Conservation (phyloP, 1,284 basidiomycete genomes). For the Thecaphora thlaspeos region DNA sequence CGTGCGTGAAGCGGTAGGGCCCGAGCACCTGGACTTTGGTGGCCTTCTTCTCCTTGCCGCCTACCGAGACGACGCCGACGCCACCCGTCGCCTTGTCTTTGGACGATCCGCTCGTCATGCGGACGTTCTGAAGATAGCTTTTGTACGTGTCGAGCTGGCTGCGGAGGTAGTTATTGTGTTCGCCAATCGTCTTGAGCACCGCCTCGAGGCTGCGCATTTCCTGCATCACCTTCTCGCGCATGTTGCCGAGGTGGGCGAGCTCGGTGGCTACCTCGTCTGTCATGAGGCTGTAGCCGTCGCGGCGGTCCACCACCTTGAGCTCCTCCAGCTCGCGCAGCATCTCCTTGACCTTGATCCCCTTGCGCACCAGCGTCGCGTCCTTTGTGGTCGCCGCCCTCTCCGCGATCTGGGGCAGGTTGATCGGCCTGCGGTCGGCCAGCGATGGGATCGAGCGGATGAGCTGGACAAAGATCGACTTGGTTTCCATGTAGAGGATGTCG, state of each 20-base stretch:
- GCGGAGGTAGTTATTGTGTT: slow-evolving; percentile 96
- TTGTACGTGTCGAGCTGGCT: slow-evolving; percentile 98
- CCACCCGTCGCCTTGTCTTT: slow-evolving; percentile 66
- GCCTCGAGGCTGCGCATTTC: slow-evolving; percentile 90
- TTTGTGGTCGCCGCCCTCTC: slow-evolving; percentile 95
- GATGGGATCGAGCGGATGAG: slow-evolving; percentile 87
- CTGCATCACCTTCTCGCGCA: slow-evolving; percentile 88
- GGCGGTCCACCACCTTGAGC: slow-evolving; percentile 76
- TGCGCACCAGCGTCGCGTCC: slow-evolving; percentile 88
- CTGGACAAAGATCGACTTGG: slow-evolving; percentile 98
- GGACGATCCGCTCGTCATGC: slow-evolving; percentile 66
- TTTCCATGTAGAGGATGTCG: slow-evolving; percentile 99
- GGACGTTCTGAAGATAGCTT: slow-evolving; percentile 95
- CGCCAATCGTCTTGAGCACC: slow-evolving; percentile 98
- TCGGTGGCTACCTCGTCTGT: slow-evolving; percentile 95
- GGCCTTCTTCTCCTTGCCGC: slow-evolving; percentile 94
- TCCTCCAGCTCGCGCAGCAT: slow-evolving; percentile 95
- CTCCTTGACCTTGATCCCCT: slow-evolving; percentile 98
- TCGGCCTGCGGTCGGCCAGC: slow-evolving; percentile 77
- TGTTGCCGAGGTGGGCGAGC: slow-evolving; percentile 90
- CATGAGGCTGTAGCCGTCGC: slow-evolving; percentile 87
- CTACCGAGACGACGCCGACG: slow-evolving; percentile 91
- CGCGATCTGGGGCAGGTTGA: slow-evolving; percentile 83
- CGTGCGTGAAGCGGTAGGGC: slow-evolving; percentile 94
- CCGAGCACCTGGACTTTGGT: slow-evolving; percentile 81